phyloP scores from a whole-genome alignment of 2,329 filamentous ascomycete genomes.

The Fusarium dimerum region DNA sequence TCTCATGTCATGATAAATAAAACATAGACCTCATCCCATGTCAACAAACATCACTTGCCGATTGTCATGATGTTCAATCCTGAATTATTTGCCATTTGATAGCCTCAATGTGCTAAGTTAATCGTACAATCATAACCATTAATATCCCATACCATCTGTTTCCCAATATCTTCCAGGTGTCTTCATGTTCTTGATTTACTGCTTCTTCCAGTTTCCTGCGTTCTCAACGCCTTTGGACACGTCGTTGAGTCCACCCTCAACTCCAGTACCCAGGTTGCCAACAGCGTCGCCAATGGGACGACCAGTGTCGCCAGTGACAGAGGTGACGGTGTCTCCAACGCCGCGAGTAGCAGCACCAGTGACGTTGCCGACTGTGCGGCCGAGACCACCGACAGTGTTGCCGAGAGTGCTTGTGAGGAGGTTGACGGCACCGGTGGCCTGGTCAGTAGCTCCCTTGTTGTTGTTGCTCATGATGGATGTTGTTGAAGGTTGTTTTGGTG shows the following conservation, averaged over 20 bases:
- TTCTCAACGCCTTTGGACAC: conserved; percentile 58
- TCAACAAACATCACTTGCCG: not conserved
- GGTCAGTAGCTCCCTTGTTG: conserved; percentile 29
- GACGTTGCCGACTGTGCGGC: conserved; percentile 42
- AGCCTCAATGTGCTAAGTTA: not conserved
- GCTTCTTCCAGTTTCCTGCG: conserved; percentile 57
- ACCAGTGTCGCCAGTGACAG: conserved; percentile 54
- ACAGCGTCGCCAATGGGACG: conserved; percentile 58
- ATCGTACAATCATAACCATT: not conserved
- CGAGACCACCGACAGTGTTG: conserved; percentile 43
- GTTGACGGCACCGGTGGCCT: conserved; percentile 37
- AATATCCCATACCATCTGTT: not conserved
- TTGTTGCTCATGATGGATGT: conserved; percentile 24
- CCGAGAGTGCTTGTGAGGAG: conserved; percentile 43
- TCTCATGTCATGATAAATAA: too few relatives aligned
- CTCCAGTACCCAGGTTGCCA: conserved; percentile 51
- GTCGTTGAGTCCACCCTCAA: conserved; percentile 51
- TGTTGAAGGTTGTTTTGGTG: conserved; percentile 4
- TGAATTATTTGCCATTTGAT: not conserved
- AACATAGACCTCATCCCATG: too few relatives aligned
- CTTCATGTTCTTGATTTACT: conserved; percentile 9
- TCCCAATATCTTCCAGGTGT: not conserved
- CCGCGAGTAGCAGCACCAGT: conserved; percentile 57
- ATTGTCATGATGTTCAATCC: too few relatives aligned
- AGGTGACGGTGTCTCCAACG: conserved; percentile 55